A percentile compares a stretch with the other conserved stretches of the same genome.
phyloP scores from a whole-genome alignment of 2,329 filamentous ascomycete species.

The Nannizziopsis barbatae region DNA sequence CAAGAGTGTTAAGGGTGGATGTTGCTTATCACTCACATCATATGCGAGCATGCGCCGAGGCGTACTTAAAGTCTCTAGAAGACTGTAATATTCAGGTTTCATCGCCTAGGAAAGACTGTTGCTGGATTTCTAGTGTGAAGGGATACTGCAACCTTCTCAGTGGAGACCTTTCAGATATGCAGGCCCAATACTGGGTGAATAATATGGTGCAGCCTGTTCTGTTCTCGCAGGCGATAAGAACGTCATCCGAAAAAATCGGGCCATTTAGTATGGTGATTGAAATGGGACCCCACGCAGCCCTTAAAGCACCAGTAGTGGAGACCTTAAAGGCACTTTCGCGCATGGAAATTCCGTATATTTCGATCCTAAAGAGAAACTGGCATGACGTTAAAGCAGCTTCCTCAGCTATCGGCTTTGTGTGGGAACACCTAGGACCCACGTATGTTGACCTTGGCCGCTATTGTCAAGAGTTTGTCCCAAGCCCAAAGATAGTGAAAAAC shows the following conservation, averaged over 20 bases:
- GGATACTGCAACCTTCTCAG: constrained; percentile 10
- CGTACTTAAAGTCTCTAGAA: constrained; percentile 14
- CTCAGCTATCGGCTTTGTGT: constrained; percentile 17
- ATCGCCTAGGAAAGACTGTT: too few species aligned
- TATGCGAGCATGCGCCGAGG: constrained; percentile 22
- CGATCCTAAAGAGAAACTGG: constrained; percentile 12
- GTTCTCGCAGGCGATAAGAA: constrained; percentile 26
- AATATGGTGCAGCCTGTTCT: constrained; percentile 30
- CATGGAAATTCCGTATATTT: constrained; percentile 12
- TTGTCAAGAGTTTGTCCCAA: neutral
- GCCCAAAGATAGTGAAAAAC: too few species aligned
- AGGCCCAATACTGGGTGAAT: constrained; percentile 27
- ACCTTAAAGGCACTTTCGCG: neutral
- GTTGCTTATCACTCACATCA: constrained; percentile 38
- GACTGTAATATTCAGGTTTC: neutral
- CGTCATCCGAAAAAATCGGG: neutral
- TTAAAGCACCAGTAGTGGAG: constrained; percentile 21
- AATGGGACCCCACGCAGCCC: constrained; percentile 26
- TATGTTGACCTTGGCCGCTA: constrained; percentile 12
- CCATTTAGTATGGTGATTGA: constrained; percentile 15
- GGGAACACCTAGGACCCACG: constrained; percentile 10
- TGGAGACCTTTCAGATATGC: constrained; percentile 18
- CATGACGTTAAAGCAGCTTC: constrained; percentile 16
- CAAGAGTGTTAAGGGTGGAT: too few species aligned
- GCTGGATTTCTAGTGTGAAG: constrained; percentile 24